phyloP scores from a whole-genome alignment of 352 stramenopile genomes.

The Pythium folliculosum region DNA sequence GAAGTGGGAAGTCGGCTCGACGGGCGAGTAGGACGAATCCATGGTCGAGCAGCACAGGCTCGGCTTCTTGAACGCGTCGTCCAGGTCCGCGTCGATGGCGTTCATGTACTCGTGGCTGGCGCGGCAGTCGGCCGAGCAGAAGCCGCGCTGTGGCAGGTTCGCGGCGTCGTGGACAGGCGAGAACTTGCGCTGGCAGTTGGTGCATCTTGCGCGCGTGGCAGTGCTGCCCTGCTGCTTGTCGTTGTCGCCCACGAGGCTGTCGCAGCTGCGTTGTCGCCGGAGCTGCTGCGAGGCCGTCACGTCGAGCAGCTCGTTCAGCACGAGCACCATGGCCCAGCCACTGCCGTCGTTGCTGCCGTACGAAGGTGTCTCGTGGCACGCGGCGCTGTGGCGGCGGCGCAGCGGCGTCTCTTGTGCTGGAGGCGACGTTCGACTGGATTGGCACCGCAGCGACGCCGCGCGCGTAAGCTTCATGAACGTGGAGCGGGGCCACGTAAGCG shows the following conservation, averaged over 20 bases:
- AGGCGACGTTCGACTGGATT: background rate
- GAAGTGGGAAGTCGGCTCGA: background rate
- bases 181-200: conserved; percentile 20
- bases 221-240: background rate
- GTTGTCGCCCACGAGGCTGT: background rate
- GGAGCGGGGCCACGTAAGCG: background rate
- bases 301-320: conserved; percentile 24
- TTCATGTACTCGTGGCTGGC: conserved; percentile 25
- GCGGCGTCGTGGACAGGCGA: conserved; percentile 12
- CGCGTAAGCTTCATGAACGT: conserved; percentile 1
- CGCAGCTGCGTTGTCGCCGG: background rate
- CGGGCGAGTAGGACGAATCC: conserved; percentile 15
- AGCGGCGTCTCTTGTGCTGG: background rate
- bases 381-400: background rate
- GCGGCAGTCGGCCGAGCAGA: conserved; percentile 26
- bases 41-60: conserved; percentile 6
- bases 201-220: background rate
- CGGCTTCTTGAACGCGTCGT: conserved; percentile 1
- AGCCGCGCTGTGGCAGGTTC: conserved; percentile 13
- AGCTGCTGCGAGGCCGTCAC: conserved; percentile 3
- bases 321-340: conserved; percentile 20
- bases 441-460: background rate
- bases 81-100: conserved; percentile 5
- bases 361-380: background rate
- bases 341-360: background rate